Evolutionary conservation across 495 filamentous ascomycete species (phyloP).

Genomic region (Amphirosellinia nigrospora): DNA sequence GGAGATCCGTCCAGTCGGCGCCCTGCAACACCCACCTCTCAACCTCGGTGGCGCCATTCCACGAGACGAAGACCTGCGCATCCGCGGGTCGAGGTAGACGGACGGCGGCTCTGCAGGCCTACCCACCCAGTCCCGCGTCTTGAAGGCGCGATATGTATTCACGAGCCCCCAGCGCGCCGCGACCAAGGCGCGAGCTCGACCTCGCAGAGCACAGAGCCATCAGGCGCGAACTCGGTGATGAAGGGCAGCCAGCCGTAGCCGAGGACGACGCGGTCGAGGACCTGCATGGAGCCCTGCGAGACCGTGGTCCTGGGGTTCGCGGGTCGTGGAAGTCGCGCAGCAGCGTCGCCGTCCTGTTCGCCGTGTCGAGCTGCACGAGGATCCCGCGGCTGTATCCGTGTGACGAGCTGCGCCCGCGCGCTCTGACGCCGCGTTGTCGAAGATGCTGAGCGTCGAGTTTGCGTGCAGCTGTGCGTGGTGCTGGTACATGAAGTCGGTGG

Average conservation of each 20-base stretch:
- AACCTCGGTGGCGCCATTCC: conserved; percentile 42
- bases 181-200: conserved; percentile 31
- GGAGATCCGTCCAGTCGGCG: conserved; percentile 29
- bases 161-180: conserved; percentile 27
- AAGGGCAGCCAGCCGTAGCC: conserved; percentile 57
- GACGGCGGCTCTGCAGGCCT: conserved; percentile 27
- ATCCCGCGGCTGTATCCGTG: conserved; percentile 43
- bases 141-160: conserved; percentile 35
- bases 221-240: conserved; percentile 53
- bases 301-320: neutral
- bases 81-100: conserved; percentile 32
- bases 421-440: conserved; percentile 43
- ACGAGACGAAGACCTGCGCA: conserved; percentile 32
- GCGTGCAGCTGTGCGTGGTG: conserved; percentile 58
- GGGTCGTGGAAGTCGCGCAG: conserved; percentile 29
- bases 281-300: conserved; percentile 56
- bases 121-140: conserved; percentile 33
- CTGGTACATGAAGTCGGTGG: conserved; percentile 60
- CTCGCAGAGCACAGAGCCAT: conserved; percentile 31
- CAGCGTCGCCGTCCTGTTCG: conserved; percentile 41
- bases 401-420: conserved; percentile 9
- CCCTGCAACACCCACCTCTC: conserved; percentile 35
- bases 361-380: conserved; percentile 51
- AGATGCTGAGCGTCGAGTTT: conserved; percentile 40
- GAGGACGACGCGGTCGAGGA: conserved; percentile 54